Evolutionary conservation across 1,284 basidiomycete genomes (phyloP).

Genomic region (Cystobasidium pallidum): DNA sequence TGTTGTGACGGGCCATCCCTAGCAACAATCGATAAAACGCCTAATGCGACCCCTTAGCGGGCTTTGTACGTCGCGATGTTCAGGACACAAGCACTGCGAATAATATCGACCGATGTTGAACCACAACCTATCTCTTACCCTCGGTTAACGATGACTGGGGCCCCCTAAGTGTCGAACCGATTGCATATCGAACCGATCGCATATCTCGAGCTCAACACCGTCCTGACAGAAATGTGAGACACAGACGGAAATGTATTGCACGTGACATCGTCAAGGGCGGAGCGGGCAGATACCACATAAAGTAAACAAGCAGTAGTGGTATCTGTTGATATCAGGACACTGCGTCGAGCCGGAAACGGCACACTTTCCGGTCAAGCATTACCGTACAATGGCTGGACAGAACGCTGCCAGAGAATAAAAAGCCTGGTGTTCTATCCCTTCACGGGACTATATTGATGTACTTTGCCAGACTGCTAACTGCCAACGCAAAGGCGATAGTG

Average conservation of each 20-base stretch:
- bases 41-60: not conserved
- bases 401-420: too few species aligned
- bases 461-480: too few species aligned
- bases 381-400: too few species aligned
- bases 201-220: not conserved
- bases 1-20: not conserved
- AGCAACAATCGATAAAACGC: not conserved
- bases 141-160: slow-evolving; percentile 8
- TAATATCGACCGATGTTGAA: slow-evolving; percentile 1
- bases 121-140: not conserved
- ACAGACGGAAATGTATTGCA: not conserved
- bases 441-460: too few species aligned
- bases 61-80: not conserved
- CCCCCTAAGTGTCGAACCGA: not conserved
- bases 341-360: too few species aligned
- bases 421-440: too few species aligned
- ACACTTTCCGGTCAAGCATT: too few species aligned
- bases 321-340: too few species aligned
- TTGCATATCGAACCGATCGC: slow-evolving; percentile 13
- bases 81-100: not conserved
- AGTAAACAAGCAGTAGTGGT: too few species aligned
- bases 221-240: slow-evolving; percentile 6
- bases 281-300: not conserved
- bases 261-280: not conserved
- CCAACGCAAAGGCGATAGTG: too few species aligned